Evolutionary conservation across 352 stramenopile genomes (phyloP).

Genomic region (Phytophthora brassicae): DNA sequence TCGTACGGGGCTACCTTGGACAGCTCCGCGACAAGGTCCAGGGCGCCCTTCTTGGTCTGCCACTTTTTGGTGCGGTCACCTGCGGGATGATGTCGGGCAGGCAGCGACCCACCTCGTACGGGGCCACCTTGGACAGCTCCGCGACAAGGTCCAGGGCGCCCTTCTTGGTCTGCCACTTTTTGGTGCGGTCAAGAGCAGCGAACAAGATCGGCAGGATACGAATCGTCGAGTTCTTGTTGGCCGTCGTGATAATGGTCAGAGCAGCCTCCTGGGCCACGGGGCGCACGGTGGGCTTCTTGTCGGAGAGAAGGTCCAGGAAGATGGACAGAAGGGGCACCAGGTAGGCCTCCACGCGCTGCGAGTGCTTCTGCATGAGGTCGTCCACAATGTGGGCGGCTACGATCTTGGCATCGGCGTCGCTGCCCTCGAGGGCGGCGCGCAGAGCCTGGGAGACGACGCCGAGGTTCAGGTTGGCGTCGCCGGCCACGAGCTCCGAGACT

Average conservation of each 20-base stretch:
- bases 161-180: slow-evolving; percentile 98
- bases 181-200: slow-evolving; percentile 72
- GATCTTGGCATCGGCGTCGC: slow-evolving; percentile 66
- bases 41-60: slow-evolving; percentile 96
- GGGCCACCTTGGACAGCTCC: slow-evolving; percentile 90
- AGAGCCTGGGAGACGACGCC: slow-evolving; percentile 70
- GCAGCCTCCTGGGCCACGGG: slow-evolving; percentile 69
- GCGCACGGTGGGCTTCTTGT: slow-evolving; percentile 84
- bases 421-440: slow-evolving; percentile 55
- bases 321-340: slow-evolving; percentile 64
- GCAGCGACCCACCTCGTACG: slow-evolving; percentile 94
- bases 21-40: slow-evolving; percentile 94
- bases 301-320: slow-evolving; percentile 77
- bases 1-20: slow-evolving; percentile 92
- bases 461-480: slow-evolving; percentile 74
- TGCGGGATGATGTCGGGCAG: slow-evolving; percentile 97
- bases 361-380: slow-evolving; percentile 87
- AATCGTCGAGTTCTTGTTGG: slow-evolving; percentile 89
- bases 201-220: slow-evolving; percentile 92
- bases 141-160: slow-evolving; percentile 94
- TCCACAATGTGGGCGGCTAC: slow-evolving; percentile 77
- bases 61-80: slow-evolving; percentile 94
- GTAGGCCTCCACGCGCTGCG: slow-evolving; percentile 79
- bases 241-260: slow-evolving; percentile 77
- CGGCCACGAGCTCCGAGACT: slow-evolving; percentile 76